Evolutionary conservation across 1,284 basidiomycete genomes (phyloP), one percentile per base, ranked within the genome.

Genomic region (Cutaneotrichosporon sp.): DNA sequence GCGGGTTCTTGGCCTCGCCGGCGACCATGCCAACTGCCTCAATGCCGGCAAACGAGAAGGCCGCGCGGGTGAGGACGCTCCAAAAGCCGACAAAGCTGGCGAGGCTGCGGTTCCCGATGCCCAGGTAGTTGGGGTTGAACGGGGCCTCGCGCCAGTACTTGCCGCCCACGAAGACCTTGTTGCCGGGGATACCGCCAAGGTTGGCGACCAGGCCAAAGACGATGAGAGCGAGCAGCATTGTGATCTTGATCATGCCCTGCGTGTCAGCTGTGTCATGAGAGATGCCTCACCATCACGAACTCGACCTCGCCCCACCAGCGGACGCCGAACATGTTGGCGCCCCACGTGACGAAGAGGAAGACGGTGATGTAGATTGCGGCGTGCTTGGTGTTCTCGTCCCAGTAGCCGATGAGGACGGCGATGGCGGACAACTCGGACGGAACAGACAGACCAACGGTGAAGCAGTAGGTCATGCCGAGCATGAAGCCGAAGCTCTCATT

Each of bases 351-450:
- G 33, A 67, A 20, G 11, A 63, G 56, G 53, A 63, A 58, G 31
- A 56, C 56, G 46, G 56, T 53, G 27, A 67, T 63, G 56, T 59
- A 67, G 2, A 52, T 47, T n/a, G 54, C 56, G 13, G 60, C 58
- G 42, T 65, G 66, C 22, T 43, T 60, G 5, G 27, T 7, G 42
- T 62, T 78, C 8, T 68, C 52, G 73, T 91, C 89, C 91, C 91
- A 93, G 80, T 87, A 92, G 1, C 85, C 84, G 64, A 92, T 81
- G 47, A 94, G 78, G 57, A 91, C 85, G 33, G 85, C 83, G 6
- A 89, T 87, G 1, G 91, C 90, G 2, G 87, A 87, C 60, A 93
- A 83, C 77, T 94, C 91, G 34, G 87, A 86, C 18, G 67, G 61
- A 42, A 70, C 51, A 20, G 56, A 60, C n/a, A 68, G 49, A 6